Evolutionary conservation across 2,329 filamentous ascomycete genomes (phyloP).

Genomic region (Diplodia seriata): DNA sequence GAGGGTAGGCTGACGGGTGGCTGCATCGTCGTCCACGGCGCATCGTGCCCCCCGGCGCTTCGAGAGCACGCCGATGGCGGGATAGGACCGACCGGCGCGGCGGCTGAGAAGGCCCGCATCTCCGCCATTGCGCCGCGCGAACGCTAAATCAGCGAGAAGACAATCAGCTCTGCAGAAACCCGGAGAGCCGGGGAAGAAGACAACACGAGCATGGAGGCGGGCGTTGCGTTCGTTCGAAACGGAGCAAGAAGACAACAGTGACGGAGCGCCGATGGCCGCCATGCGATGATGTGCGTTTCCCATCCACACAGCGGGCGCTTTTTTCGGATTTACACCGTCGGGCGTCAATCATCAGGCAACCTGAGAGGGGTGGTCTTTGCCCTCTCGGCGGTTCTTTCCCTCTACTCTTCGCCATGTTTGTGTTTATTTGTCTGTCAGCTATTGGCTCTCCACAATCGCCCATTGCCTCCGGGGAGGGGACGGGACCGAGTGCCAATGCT

Average conservation of each 20-base stretch:
- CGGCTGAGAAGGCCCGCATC: slow-evolving; percentile 22
- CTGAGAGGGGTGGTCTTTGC: neutral
- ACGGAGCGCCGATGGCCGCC: neutral
- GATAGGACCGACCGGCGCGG: slow-evolving; percentile 1
- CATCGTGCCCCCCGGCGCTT: neutral
- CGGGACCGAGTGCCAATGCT: neutral
- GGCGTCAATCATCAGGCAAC: neutral
- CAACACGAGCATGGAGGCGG: neutral
- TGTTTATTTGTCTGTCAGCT: neutral
- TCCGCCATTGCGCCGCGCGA: neutral
- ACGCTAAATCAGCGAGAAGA: neutral
- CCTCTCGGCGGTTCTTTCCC: neutral
- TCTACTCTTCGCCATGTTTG: neutral
- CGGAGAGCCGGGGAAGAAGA: neutral
- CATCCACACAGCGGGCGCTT: neutral
- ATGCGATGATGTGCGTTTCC: neutral
- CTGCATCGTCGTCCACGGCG: slow-evolving; percentile 4
- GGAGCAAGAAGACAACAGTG: neutral
- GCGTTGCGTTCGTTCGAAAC: neutral
- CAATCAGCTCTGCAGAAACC: neutral
- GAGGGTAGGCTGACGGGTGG: neutral
- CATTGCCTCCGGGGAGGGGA: neutral
- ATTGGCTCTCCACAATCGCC: neutral
- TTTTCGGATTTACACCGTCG: neutral
- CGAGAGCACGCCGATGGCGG: neutral